Evolutionary conservation across 78 protist genomes (phyloP), one percentile per base, ranked within the genome.

Genomic region (Dictyostelium discoideum): DNA sequence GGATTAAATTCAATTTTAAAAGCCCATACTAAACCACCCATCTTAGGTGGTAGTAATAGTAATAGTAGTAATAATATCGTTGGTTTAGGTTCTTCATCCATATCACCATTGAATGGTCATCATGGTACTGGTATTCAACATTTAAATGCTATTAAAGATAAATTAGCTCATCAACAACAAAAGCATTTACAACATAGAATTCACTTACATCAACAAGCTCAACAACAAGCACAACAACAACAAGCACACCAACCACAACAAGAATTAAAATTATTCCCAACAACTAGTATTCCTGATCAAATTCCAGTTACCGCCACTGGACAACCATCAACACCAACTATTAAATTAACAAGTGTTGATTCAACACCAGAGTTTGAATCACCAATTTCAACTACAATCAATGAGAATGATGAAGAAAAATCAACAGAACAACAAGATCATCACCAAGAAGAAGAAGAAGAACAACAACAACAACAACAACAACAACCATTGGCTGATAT

Each of bases 81-180:
- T 69, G 77, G 77, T 0, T 69, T 69, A 24, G 37, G 14, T 10
- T 29, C 32, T 5, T 24, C 76, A 0, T 14, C 48, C 11, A 8
- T 29, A 40, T 32, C 24, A 40, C 60, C 48, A 42, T 22, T 18
- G n/a, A 42, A 79, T 79, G 13, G 44, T 24, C 24, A n/a, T 14
- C 10, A n/a, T 8, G 18, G 26, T 24, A 2, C 63, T n/a, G 63
- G 84, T 79, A 24, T n/a, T n/a, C 46, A 46, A 42, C 54, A 79
- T 79, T 79, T 77, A 77, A 77, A 77, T 77, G 32, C 84, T 20
- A 79, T 44, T 13, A 79, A 79, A 79, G 63, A 74, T 37, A 74
- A 74, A 42, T 42, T 78, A 44, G 44, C 44, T 40, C 50, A 42
- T 3, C 86, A 50, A 29, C 72, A 82, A 50, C 86, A 82, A 82